Base-by-base conservation (phyloP, 1,284 basidiomycete genomes). In the Cystobasidium sp. region DNA sequence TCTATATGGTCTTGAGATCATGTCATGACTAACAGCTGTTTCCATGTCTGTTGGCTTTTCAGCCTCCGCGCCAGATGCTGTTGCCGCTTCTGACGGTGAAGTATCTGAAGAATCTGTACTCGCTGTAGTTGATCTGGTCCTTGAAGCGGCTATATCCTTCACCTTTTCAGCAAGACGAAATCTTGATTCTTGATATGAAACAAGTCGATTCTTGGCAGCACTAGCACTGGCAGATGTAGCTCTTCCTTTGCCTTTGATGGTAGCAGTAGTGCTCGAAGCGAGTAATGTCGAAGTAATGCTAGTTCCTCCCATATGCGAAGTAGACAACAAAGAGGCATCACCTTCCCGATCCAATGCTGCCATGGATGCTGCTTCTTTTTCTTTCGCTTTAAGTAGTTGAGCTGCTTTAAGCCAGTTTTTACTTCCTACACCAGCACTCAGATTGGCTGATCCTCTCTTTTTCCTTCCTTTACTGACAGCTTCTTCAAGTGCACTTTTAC, bases 361-460 rank as follows among this genome's bases (percentile, higher is more conserved):
- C 16, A 18, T 31, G n/a, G n/a, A n/a, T n/a, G 31, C 31, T 16
- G 47, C 51, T 53, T 66, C 64, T 41, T 22, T 53, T 22, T 63
- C 59, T 55, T 51, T 52, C 18, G 59, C 59, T 71, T 71, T 53
- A n/a, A 71, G 51, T 37, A 71, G 43, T 22, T 49, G 46, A 16
- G 59, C 58, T 24, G 69, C 69, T 46, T 71, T 71, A 7, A 61
- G 46, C 69, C 69, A 71, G 43, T 71, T 71, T 51, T 71, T 71
- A 46, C 69, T 71, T 39, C 69, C 69, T 18, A 64, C 47, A 53
- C 59, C 69, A 5, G 31, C 31, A 52, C 51, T 52, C 8, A 22
- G 31, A 63, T 47, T 10, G 41, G 47, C 64, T 39, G 49, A 43
- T 37, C 49, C 49, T 37, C 53, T 63, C 47, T 52, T 53, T 49